Base-by-base conservation (phyloP, 2,329 filamentous ascomycete species). In the Aspergillus niger region DNA sequence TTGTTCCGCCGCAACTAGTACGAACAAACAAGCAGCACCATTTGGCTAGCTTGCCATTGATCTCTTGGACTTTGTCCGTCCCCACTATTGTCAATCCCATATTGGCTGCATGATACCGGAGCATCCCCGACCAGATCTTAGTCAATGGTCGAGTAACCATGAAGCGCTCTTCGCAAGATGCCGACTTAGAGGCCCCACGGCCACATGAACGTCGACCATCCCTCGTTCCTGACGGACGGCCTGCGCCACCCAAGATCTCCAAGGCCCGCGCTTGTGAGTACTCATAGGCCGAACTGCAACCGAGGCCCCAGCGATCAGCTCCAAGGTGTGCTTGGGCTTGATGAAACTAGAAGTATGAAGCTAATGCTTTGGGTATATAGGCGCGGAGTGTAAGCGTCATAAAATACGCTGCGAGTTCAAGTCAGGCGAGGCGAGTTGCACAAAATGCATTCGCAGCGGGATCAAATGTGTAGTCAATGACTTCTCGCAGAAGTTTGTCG, bases 341-440 rank as follows among this genome's bases (percentile, higher is more conserved):
- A 36, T 36, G 11, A 15, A 44, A 11, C 6, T 47, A 17, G 24
- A 39, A 20, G 32, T 10, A 36, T 17, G 28, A 38, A 39, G 24
- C 63, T 68, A 62, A 53, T 20, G 17, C 10, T 36, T 36, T 49
- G 15, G 17, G 39, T 22, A 30, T 60, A n/a, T 54, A 80, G 78
- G 78, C 57, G 76, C 78, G 15, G 81, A 82, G 68, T 84, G 82
- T 62, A 82, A 83, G 64, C 77, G 77, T 22, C 81, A 83, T 65
- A 85, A 85, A 69, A 84, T 85, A 65, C 82, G 82, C 66, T 85
- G 83, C 67, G 79, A 82, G 59, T 78, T 84, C 64, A 76, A 79
- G 58, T 68, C 77, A 13, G 81, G 80, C 7, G 76, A 81, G 61
- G 66, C 74, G 6, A 78, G 75, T 58, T 85, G 83, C 69, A 77